phyloP scores from a whole-genome alignment of 2,329 filamentous ascomycete genomes.

The Tolypocladium tundrense region DNA sequence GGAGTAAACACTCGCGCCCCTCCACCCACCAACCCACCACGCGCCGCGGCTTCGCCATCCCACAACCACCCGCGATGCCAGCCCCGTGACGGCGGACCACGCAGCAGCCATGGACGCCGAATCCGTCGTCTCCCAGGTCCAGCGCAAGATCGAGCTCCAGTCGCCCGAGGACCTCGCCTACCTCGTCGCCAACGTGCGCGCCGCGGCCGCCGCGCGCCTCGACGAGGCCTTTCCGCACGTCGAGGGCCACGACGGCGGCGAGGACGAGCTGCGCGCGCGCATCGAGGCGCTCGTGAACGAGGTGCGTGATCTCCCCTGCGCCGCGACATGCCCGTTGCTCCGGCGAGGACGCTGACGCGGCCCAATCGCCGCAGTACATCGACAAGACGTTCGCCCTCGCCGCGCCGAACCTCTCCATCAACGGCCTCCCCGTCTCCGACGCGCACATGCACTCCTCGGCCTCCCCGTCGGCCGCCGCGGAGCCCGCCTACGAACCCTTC shows the following conservation, averaged over 20 bases:
- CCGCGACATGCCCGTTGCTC: background rate
- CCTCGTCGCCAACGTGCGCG: constrained; percentile 58
- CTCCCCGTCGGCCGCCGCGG: background rate
- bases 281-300: constrained; percentile 52
- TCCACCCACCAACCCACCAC: background rate
- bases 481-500: constrained; percentile 45
- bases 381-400: constrained; percentile 48
- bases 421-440: constrained; percentile 42
- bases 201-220: constrained; percentile 57
- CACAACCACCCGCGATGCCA: background rate
- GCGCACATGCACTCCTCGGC: constrained; percentile 7
- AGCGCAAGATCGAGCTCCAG: constrained; percentile 74
- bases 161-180: constrained; percentile 62
- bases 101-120: constrained; percentile 18
- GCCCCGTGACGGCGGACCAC: background rate
- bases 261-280: constrained; percentile 46
- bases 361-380: constrained; percentile 43
- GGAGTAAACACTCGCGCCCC: background rate
- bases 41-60: background rate
- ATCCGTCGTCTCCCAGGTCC: constrained; percentile 27
- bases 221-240: constrained; percentile 58
- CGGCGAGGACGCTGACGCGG: background rate
- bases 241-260: constrained; percentile 30
- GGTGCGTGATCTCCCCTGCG: constrained; percentile 22
- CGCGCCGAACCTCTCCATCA: constrained; percentile 50